Evolutionary conservation across 441 rosid species (phyloP).

Genomic region (Sinapis alba): DNA sequence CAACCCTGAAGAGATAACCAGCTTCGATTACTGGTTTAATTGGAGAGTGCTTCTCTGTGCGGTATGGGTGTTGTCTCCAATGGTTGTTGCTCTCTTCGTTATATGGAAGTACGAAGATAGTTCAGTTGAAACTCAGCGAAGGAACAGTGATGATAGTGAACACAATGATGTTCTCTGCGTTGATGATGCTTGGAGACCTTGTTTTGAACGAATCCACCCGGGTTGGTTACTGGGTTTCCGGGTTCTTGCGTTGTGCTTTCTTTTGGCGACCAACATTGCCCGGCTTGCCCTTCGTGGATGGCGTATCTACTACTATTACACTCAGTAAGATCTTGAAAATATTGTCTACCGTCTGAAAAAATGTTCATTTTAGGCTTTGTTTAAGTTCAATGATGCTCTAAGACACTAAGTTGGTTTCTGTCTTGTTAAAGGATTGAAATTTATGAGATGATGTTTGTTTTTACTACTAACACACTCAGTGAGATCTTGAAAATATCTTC

Average conservation of each 20-base stretch:
- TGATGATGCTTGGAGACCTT: constrained; percentile 58
- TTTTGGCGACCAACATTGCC: constrained; percentile 39
- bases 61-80: constrained; percentile 41
- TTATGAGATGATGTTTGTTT: not conserved
- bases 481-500: not conserved
- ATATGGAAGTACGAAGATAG: constrained; percentile 52
- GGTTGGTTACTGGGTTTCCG: constrained; percentile 51
- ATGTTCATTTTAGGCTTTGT: not conserved
- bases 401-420: not conserved
- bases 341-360: not conserved
- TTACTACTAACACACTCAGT: not conserved
- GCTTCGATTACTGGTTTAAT: constrained; percentile 54
- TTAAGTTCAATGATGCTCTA: not conserved
- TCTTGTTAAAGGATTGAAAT: not conserved
- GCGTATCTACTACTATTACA: constrained; percentile 48
- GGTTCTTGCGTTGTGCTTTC: constrained; percentile 49
- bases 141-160: constrained; percentile 7
- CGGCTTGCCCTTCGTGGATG: constrained; percentile 36
- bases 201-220: constrained; percentile 49
- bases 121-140: constrained; percentile 20
- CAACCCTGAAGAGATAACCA: constrained; percentile 30
- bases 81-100: constrained; percentile 36
- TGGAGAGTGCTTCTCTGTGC: constrained; percentile 60
- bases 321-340: constrained; percentile 45
- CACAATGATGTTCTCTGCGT: constrained; percentile 20